These are phyloP conservation scores for Warburgia ugandensis DNA, from an alignment of 164 flowering plant genomes.

Conservation along the genomic window DNA sequence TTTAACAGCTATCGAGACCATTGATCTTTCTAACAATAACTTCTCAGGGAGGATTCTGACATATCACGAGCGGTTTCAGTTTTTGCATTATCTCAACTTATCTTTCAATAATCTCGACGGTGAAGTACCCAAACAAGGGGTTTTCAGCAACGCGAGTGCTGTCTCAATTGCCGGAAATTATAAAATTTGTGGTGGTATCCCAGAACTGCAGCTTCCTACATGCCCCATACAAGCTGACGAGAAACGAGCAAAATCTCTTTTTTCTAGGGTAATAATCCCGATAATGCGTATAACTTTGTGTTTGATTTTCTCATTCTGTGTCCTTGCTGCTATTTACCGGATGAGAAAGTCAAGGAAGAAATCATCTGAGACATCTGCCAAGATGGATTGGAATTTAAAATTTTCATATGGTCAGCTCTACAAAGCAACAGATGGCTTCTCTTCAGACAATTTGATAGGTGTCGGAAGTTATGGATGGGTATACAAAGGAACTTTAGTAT, in stretches of 20 bases:
- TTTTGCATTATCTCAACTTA: conserved; percentile 17
- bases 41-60: conserved; percentile 24
- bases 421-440: conserved; percentile 2
- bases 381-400: not conserved
- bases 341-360: no score
- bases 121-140: conserved; percentile 32
- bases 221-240: conserved; percentile 6
- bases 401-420: not conserved
- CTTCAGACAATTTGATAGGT: conserved; percentile 2
- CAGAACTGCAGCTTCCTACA: conserved; percentile 16
- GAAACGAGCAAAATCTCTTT: not conserved
- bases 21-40: conserved; percentile 27
- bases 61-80: conserved; percentile 8
- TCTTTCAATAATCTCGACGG: conserved; percentile 38
- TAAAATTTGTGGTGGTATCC: conserved; percentile 33
- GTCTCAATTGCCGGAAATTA: conserved; percentile 22
- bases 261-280: not conserved
- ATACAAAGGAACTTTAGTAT: conserved; percentile 1
- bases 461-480: not conserved
- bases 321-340: no score
- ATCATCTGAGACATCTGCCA: not conserved
- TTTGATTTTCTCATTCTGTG: not conserved
- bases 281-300: not conserved
- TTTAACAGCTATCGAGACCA: conserved; percentile 6
- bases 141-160: conserved; percentile 23